phyloP scores from a whole-genome alignment of 1,284 basidiomycete species.

The Cerioporus squamosus region DNA sequence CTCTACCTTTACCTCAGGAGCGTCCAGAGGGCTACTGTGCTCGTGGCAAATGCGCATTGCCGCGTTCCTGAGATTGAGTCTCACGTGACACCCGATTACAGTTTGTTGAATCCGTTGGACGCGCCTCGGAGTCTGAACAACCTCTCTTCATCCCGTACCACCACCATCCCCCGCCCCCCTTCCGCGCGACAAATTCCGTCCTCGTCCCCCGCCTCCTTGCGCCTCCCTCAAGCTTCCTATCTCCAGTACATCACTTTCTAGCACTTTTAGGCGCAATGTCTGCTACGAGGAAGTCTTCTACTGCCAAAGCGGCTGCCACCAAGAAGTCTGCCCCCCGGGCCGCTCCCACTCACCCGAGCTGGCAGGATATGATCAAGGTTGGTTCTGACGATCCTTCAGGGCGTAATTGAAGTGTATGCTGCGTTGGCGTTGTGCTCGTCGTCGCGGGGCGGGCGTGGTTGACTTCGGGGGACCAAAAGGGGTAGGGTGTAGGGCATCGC shows the following conservation, averaged over 20 bases:
- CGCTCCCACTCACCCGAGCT: slow-evolving; percentile 63
- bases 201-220: slow-evolving; percentile 29
- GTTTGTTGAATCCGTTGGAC: slow-evolving; percentile 55
- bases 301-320: slow-evolving; percentile 35
- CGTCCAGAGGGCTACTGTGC: slow-evolving; percentile 8
- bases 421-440: neutral
- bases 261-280: slow-evolving; percentile 42
- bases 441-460: slow-evolving; percentile 11
- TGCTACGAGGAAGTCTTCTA: slow-evolving; percentile 42
- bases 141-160: slow-evolving; percentile 52
- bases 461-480: slow-evolving; percentile 39
- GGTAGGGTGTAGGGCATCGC: slow-evolving; percentile 48
- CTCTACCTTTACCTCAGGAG: slow-evolving; percentile 9
- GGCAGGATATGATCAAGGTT: slow-evolving; percentile 84
- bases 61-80: slow-evolving; percentile 30
- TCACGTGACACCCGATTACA: slow-evolving; percentile 47
- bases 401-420: neutral
- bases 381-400: slow-evolving; percentile 23
- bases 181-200: slow-evolving; percentile 24
- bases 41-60: slow-evolving; percentile 19
- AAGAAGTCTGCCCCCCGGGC: slow-evolving; percentile 44
- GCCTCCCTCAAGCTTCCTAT: slow-evolving; percentile 25
- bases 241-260: slow-evolving; percentile 29
- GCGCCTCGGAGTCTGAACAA: slow-evolving; percentile 62
- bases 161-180: slow-evolving; percentile 45